These are phyloP conservation scores for Entomortierella chlamydospora DNA, from an alignment of 192 early-diverging fungal genomes.

Conservation along the genomic window DNA sequence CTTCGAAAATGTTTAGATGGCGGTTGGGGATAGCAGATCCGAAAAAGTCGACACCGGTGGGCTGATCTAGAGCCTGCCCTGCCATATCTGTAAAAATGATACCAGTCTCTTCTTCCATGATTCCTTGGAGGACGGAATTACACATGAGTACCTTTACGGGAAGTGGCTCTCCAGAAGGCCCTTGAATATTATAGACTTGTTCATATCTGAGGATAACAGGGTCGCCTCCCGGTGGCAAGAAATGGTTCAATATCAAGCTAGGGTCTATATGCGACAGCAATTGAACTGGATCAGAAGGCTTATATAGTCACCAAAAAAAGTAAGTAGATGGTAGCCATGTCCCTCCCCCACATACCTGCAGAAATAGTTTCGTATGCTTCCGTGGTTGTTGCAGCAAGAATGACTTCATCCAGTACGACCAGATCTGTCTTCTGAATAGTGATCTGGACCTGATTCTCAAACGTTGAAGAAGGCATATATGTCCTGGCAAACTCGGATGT, in stretches of 20 bases:
- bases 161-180: constrained; percentile 33
- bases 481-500: constrained; percentile 43
- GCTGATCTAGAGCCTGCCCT: constrained; percentile 26
- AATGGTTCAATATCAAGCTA: constrained; percentile 30
- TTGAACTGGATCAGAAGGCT: not conserved
- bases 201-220: constrained; percentile 57
- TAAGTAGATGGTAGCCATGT: no score
- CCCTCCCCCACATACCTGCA: not conserved
- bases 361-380: constrained; percentile 62
- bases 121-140: constrained; percentile 75
- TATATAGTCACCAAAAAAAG: not conserved
- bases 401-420: constrained; percentile 72
- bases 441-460: constrained; percentile 38
- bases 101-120: constrained; percentile 62
- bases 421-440: constrained; percentile 52
- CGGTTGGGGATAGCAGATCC: constrained; percentile 30
- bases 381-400: constrained; percentile 67
- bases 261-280: constrained; percentile 28
- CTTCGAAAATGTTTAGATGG: constrained; percentile 31
- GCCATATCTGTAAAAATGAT: constrained; percentile 67
- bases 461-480: constrained; percentile 15
- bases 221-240: constrained; percentile 29
- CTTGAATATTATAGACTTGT: constrained; percentile 41
- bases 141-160: constrained; percentile 65
- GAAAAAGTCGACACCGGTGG: constrained; percentile 24